Base-by-base conservation (phyloP, 2,329 filamentous ascomycete species). In the Cordyceps cateniannulata region DNA sequence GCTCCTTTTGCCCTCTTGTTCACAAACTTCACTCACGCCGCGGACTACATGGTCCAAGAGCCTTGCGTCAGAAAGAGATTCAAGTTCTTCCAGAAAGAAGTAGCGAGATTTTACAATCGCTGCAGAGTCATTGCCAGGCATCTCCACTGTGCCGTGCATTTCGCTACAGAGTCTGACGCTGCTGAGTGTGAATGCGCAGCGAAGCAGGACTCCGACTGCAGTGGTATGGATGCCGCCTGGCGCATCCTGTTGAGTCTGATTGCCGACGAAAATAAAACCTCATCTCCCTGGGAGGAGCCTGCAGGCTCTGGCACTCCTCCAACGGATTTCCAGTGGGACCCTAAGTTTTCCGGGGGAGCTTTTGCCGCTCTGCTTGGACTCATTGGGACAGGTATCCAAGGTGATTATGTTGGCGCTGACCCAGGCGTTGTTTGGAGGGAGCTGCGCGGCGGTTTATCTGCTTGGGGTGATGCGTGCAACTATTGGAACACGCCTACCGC, bases 1-100 rank as follows among this genome's bases (percentile, higher is more conserved):
- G 58, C 58, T 20, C 58, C 58, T 10, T 60, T 60, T 27, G 49
- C 58, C 6, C 58, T 60, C 22, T 8, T 60, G 25, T 60, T 60
- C 29, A 32, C 58, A 12, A 60, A 60, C 40, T 60, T 60, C 16
- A 54, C 48, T 14, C 22, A 60, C 10, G 58, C 49, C 7, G 49
- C 58, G 8, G 29, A 47, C 7, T 45, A 42, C 35, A 35, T 60
- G 48, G 44, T 44, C 14, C 49, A 60, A 53, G 58, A 60, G 20
- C 22, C 49, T 5, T 60, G 58, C 29, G 58, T 47, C 40, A 22
- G 42, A n/a, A 47, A 48, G 40, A 53, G 58, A 40, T 60, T 60
- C 42, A 22, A 35, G 3, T 60, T 53, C 27, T 60, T 60, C 20
- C 49, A 54, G 20, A 53, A 24, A 53, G 35, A 60, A 20, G 32